Percentiles rank a stretch among this genome's conserved stretches.
phyloP scores from a whole-genome alignment of 2,329 filamentous ascomycete species.

The Emmonsiellopsis sp. region DNA sequence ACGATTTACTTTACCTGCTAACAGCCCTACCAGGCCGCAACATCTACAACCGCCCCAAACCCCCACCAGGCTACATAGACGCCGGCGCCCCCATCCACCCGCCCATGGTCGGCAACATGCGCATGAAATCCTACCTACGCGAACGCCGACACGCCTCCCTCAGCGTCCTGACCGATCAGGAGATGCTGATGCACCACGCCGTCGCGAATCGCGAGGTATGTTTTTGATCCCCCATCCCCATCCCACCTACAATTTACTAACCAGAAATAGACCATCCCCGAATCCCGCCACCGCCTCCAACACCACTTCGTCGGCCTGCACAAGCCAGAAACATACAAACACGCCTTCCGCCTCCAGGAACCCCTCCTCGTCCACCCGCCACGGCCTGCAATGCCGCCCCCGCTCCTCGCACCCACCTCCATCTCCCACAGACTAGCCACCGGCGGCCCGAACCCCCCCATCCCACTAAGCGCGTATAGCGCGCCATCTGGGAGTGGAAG shows the following conservation, averaged over 20 bases:
- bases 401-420: neutral
- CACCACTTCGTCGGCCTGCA: conserved; percentile 23
- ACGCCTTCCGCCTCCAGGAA: conserved; percentile 7
- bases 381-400: too few relatives aligned
- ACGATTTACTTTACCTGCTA: too few relatives aligned
- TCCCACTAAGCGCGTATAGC: too few relatives aligned
- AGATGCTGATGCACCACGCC: conserved; percentile 33
- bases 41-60: too few relatives aligned
- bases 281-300: conserved; percentile 29
- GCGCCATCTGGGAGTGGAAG: neutral
- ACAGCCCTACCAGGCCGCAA: too few relatives aligned
- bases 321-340: neutral
- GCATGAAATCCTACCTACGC: conserved; percentile 15
- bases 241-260: neutral
- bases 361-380: neutral
- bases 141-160: conserved; percentile 30
- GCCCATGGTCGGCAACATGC: neutral
- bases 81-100: neutral
- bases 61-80: too few relatives aligned
- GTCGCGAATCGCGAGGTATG: conserved; percentile 29
- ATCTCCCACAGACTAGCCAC: neutral
- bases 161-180: conserved; percentile 29
- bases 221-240: neutral
- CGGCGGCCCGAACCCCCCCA: neutral
- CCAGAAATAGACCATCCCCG: conserved; percentile 26